Conservation (phyloP, 1,284 basidiomycete species). For the Trichosporon faecale region DNA sequence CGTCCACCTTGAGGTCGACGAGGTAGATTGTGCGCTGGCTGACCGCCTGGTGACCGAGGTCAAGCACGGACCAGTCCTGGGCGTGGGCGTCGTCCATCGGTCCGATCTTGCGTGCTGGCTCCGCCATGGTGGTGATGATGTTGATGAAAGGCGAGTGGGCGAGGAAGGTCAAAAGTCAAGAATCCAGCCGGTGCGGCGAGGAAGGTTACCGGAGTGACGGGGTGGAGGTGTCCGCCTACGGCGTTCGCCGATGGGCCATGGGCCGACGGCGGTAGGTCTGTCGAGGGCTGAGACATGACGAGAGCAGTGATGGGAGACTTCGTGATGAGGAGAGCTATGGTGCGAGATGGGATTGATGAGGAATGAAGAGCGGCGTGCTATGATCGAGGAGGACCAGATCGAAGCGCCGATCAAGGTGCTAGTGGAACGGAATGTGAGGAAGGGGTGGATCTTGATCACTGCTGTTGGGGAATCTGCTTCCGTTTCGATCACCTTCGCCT, state of each 20-base stretch:
- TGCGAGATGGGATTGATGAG: not conserved
- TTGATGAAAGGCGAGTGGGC: not conserved
- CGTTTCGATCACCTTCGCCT: no score
- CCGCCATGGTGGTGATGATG: not conserved
- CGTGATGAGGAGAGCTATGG: no score
- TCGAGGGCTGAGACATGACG: not conserved
- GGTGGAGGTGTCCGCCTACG: not conserved
- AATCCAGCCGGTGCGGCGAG: not conserved
- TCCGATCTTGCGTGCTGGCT: not conserved
- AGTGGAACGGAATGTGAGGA: not conserved
- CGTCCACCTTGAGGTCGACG: slow-evolving; percentile 39
- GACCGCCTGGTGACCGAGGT: slow-evolving; percentile 25
- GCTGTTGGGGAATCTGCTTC: not conserved
- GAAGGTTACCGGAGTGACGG: not conserved
- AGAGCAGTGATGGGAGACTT: not conserved
- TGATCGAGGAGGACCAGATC: no score
- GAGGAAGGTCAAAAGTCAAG: not conserved
- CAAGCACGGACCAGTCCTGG: slow-evolving; percentile 36
- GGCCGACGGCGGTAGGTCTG: no score
- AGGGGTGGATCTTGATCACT: not conserved
- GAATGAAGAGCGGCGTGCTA: no score
- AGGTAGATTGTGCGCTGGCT: slow-evolving; percentile 24
- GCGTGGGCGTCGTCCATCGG: slow-evolving; percentile 20
- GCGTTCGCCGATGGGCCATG: not conserved
- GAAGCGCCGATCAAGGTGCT: not conserved